Evolutionary conservation across 441 rosid genomes (phyloP).

Genomic region (Isatis lusitanica): DNA sequence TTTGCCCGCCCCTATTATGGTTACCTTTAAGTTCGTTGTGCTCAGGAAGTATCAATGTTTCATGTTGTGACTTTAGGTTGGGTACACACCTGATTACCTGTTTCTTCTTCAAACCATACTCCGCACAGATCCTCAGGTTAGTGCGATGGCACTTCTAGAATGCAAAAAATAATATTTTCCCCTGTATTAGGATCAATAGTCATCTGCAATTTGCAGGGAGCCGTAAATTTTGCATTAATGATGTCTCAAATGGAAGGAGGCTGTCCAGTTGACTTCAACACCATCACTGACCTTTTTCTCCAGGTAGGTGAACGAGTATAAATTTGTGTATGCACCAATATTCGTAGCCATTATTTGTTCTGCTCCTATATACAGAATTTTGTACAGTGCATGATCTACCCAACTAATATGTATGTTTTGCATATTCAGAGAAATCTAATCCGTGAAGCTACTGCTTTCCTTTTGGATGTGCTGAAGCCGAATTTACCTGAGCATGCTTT

Average conservation of each 20-base stretch:
- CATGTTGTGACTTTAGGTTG: constrained; percentile 58
- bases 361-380: not conserved
- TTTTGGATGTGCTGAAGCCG: constrained; percentile 96
- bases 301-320: constrained; percentile 55
- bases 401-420: constrained; percentile 6
- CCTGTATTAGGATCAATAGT: constrained; percentile 2
- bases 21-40: not conserved
- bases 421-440: constrained; percentile 82
- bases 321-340: not conserved
- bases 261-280: constrained; percentile 94
- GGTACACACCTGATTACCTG: constrained; percentile 93
- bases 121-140: constrained; percentile 97
- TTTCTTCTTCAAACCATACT: constrained; percentile 96
- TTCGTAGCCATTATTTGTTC: constrained; percentile 1
- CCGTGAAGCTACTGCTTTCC: constrained; percentile 98
- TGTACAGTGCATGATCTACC: not conserved
- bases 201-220: constrained; percentile 65
- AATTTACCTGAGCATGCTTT: constrained; percentile 92
- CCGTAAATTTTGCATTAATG: constrained; percentile 97
- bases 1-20: not conserved
- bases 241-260: constrained; percentile 99
- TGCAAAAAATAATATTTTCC: not conserved
- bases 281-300: constrained; percentile 98
- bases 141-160: constrained; percentile 18
- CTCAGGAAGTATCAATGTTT: constrained; percentile 1